Evolutionary conservation across 2,329 filamentous ascomycete species (phyloP), one percentile per base, ranked within the genome.

Genomic region (Cryphonectria japonica): DNA sequence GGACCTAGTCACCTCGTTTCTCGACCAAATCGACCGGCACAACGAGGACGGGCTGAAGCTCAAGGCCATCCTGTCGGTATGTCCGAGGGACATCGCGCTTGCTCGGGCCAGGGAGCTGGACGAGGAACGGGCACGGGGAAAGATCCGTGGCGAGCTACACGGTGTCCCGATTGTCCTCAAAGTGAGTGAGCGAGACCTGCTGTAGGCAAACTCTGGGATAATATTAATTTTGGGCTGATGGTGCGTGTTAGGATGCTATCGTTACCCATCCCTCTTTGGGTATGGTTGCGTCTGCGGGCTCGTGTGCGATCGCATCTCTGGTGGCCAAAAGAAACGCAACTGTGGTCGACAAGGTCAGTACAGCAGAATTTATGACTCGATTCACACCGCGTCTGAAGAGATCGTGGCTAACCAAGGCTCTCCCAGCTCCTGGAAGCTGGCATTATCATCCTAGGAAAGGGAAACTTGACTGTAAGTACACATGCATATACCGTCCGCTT

Each of bases 101-200:
- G 76, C 76, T 52, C 78, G 76, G 69, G 82, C 82, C 14, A 77
- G 75, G 52, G 73, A 76, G n/a, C 76, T 84, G 26, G 82, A 84
- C 66, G 75, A 79, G 37, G 82, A 83, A 71, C 75, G 82, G n/a
- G 74, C 73, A 41, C 75, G 75, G 43, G 80, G 80, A 22, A 78
- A 76, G 64, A 72, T 78, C 26, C 78, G 81, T 60, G 78, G 81
- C 2, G 78, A 78, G 6, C 69, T 83, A n/a, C 82, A 84, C 74
- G 82, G 82, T 7, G 82, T 83, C 65, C 81, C 82, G 0, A 78
- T 83, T 62, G 77, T 83, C 1, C 57, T 82, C 16, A 83, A 84
- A 73, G 73, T 67, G 39, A 43, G 43, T 54, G 14, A 9, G 50
- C 43, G 39, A 3, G 11, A 13, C 32, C 19, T 5, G 22, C 34